Evolutionary conservation across 164 flowering plant genomes (phyloP), one percentile per base, ranked within the genome.

Genomic region (Nelumbo lutea): DNA sequence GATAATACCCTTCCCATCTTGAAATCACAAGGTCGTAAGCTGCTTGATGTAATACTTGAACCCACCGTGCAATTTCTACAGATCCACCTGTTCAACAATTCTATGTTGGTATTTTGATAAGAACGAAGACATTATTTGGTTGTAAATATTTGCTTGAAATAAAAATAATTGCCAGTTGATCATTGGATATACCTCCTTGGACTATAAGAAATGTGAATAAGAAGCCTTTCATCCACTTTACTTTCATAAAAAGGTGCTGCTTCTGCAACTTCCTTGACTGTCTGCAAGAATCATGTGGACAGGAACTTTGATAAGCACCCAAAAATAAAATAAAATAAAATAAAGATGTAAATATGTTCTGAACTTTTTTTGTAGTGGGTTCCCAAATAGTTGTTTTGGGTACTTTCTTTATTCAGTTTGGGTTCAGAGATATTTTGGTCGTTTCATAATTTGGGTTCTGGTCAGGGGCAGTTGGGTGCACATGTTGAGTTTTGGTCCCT

Each of bases 11-110:
- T 87, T 78, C 93, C 97, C 90, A 88, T 79, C 79, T 90, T 94
- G 69, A 94, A 90, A 80, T 94, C 97, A 84, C 96, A 91, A 66
- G 95, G 92, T 40, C 86, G 70, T 42, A 94, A 75, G 70, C 83
- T 84, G 70, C 83, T 88, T 65, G 97, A 83, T 60, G 89, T 71
- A 58, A 87, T 74, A 74, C 76, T 84, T 71, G 97, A 79, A 73
- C 89, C 69, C 63, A 88, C 14, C 5, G 68, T 27, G 75, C 85
- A 91, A 80, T 72, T 90, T 69, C 92, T 84, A 70, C 97, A 90
- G 7, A 84, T 81, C 97, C 95, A 94, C 85, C 98, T 94, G 64
- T 72, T 57, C 67, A 77, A 73, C 8, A 40, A 67, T 51, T 40
- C 9, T 56, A 64, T 9, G 62, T 62, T 45, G 58, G 41, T 15